Conservation (phyloP, 2,329 filamentous ascomycete species). For the Aspergillus sp. region DNA sequence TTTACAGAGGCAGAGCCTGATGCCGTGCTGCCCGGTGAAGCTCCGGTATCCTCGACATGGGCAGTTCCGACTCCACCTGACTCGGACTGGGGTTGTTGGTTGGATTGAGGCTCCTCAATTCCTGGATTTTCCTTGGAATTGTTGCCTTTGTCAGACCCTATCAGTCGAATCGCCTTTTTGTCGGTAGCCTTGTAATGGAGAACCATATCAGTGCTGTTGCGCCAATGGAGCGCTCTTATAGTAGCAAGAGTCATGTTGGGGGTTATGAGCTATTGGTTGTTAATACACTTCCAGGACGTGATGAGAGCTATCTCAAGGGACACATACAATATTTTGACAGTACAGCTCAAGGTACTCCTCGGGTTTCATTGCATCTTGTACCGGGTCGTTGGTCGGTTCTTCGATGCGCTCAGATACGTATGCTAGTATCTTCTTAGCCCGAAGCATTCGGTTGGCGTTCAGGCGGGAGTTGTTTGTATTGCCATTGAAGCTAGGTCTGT, state of each 20-base stretch:
- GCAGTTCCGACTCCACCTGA: conserved; percentile 5
- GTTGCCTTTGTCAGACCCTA: conserved; percentile 19
- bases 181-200: conserved; percentile 91
- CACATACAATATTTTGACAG: conserved; percentile 82
- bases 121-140: conserved; percentile 11
- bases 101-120: conserved; percentile 11
- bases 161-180: conserved; percentile 56
- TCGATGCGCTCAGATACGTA: conserved; percentile 95
- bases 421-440: conserved; percentile 88
- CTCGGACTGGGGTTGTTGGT: conserved; percentile 3
- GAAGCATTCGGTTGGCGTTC: conserved; percentile 95
- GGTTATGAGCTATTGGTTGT: conserved; percentile 51
- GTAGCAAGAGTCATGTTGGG: conserved; percentile 91
- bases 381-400: conserved; percentile 58
- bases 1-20: conserved; percentile 25
- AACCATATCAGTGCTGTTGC: conserved; percentile 87
- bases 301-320: neutral
- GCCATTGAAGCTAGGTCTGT: conserved; percentile 25
- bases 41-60: conserved; percentile 24
- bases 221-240: conserved; percentile 88
- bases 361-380: conserved; percentile 65
- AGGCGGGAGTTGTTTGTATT: conserved; percentile 72
- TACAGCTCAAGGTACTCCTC: conserved; percentile 95
- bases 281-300: neutral
- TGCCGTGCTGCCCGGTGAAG: conserved; percentile 28